phyloP scores from a whole-genome alignment of 768 basidiomycete genomes.

The Candolleomyces eurysporus region DNA sequence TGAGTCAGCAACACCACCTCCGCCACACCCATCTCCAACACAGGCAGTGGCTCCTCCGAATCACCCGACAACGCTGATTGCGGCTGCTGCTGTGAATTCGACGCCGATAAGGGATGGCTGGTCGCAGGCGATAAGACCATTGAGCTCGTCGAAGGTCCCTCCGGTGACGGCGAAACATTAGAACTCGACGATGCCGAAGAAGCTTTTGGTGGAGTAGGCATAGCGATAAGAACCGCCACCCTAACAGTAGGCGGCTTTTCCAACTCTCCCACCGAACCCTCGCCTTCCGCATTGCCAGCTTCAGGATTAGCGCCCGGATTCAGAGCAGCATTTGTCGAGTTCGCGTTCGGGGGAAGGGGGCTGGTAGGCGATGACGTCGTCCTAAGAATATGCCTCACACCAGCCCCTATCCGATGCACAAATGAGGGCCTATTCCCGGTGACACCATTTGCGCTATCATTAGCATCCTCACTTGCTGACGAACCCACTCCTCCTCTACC shows the following conservation, averaged over 20 bases:
- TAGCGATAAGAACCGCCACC: conserved; percentile 44
- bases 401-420: background rate
- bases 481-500: background rate
- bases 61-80: conserved; percentile 2
- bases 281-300: background rate
- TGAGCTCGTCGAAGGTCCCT: conserved; percentile 5
- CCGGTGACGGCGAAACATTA: conserved; percentile 3
- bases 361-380: background rate
- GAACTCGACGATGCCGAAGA: conserved; percentile 8
- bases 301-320: conserved; percentile 3
- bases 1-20: conserved; percentile 12
- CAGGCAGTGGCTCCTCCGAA: conserved; percentile 21
- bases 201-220: conserved; percentile 29
- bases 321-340: background rate
- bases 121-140: background rate
- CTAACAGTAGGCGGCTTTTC: conserved; percentile 20
- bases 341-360: background rate
- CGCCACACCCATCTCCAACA: conserved; percentile 25
- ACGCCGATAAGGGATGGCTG: conserved; percentile 2
- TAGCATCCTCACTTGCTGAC: background rate
- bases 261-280: background rate
- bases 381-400: background rate
- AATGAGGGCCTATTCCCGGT: background rate
- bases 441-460: background rate
- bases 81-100: background rate